Percentiles rank a stretch among this genome's conserved stretches.
phyloP scores from a whole-genome alignment of 2,329 filamentous ascomycete genomes.

The Colletotrichum sansevieriae region DNA sequence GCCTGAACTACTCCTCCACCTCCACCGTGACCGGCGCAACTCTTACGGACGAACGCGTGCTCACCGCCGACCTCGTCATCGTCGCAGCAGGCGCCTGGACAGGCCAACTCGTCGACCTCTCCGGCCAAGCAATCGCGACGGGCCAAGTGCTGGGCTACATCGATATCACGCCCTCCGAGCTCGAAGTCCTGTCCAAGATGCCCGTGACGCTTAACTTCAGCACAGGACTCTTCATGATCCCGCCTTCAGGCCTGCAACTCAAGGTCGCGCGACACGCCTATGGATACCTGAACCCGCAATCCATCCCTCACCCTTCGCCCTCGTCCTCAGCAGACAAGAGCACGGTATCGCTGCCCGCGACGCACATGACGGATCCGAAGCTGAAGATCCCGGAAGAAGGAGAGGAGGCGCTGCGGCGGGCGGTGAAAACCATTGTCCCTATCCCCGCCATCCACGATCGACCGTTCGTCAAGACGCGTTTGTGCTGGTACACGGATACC shows the following conservation, averaged over 20 bases:
- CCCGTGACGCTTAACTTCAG: conserved; percentile 82
- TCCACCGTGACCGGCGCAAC: conserved; percentile 61
- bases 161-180: conserved; percentile 78
- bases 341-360: conserved; percentile 56
- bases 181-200: conserved; percentile 71
- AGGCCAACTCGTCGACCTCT: conserved; percentile 79
- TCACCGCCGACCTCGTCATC: conserved; percentile 79
- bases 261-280: conserved; percentile 79
- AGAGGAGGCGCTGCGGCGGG: conserved; percentile 70
- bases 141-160: conserved; percentile 87
- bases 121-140: conserved; percentile 81
- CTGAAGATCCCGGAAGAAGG: conserved; percentile 71
- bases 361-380: conserved; percentile 62
- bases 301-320: conserved; percentile 46
- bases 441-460: conserved; percentile 66
- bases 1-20: conserved; percentile 49
- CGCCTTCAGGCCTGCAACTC: conserved; percentile 71
- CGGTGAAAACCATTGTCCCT: conserved; percentile 72
- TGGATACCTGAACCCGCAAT: conserved; percentile 72
- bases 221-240: conserved; percentile 81
- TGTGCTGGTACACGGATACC: conserved; percentile 86
- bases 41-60: conserved; percentile 61
- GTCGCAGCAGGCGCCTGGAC: conserved; percentile 93
- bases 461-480: conserved; percentile 71
- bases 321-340: conserved; percentile 19